These are phyloP conservation scores for Stromatinia cepivora DNA, from an alignment of 2,329 filamentous ascomycete species.

Conservation along the genomic window DNA sequence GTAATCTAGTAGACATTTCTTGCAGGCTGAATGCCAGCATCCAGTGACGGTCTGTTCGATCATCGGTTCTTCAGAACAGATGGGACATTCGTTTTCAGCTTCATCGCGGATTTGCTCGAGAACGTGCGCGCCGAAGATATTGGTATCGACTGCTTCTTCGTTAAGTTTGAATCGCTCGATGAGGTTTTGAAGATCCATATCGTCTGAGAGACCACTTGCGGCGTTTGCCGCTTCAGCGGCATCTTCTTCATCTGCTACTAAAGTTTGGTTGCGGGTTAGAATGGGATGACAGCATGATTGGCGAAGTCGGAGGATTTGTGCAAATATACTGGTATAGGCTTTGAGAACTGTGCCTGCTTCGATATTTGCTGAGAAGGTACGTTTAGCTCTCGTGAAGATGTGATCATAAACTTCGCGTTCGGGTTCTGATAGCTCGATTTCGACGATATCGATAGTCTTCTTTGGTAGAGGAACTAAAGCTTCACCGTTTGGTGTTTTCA, in stretches of 20 bases:
- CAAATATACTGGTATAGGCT: slow-evolving; percentile 95
- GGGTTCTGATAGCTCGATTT: slow-evolving; percentile 78
- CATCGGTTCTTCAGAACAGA: slow-evolving; percentile 96
- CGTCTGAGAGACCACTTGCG: slow-evolving; percentile 79
- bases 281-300: slow-evolving; percentile 94
- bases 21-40: slow-evolving; percentile 97
- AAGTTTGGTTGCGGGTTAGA: slow-evolving; percentile 78
- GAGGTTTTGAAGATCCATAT: slow-evolving; percentile 90
- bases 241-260: slow-evolving; percentile 86
- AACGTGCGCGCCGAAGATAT: slow-evolving; percentile 79
- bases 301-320: slow-evolving; percentile 87
- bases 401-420: slow-evolving; percentile 92
- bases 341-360: slow-evolving; percentile 93
- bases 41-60: slow-evolving; percentile 89
- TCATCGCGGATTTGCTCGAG: slow-evolving; percentile 90
- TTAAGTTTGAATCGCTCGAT: slow-evolving; percentile 80
- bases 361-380: slow-evolving; percentile 80
- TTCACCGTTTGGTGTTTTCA: slow-evolving; percentile 89
- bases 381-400: slow-evolving; percentile 80
- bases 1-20: slow-evolving; percentile 85
- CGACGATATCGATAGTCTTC: slow-evolving; percentile 80
- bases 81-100: slow-evolving; percentile 83
- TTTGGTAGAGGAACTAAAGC: slow-evolving; percentile 79
- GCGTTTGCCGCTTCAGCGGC: slow-evolving; percentile 76
- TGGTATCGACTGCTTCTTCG: slow-evolving; percentile 61